phyloP scores from a whole-genome alignment of 2,329 filamentous ascomycete species.

The Hortaea sp. region DNA sequence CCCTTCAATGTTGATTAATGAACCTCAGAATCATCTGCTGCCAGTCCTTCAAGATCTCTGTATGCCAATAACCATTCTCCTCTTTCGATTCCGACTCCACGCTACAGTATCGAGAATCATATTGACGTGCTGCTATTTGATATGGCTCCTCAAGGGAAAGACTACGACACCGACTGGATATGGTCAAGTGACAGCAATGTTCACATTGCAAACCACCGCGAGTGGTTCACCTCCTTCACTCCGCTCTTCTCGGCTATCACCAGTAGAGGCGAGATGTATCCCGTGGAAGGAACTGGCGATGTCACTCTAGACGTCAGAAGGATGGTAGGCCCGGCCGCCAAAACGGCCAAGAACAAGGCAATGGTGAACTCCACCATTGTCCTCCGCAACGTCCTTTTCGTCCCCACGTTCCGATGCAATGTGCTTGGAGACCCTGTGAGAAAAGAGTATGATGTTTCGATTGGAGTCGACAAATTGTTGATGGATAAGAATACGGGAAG shows the following conservation, averaged over 20 bases:
- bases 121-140: slow-evolving; percentile 5
- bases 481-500: slow-evolving; percentile 6
- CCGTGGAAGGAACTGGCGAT: slow-evolving; percentile 3
- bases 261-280: neutral
- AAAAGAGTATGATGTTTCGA: slow-evolving; percentile 9
- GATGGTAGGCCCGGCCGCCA: neutral
- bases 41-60: no score
- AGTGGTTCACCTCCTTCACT: slow-evolving; percentile 10
- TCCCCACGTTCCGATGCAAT: slow-evolving; percentile 3
- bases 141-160: slow-evolving; percentile 18
- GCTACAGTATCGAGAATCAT: neutral
- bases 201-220: slow-evolving; percentile 12
- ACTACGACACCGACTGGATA: slow-evolving; percentile 13
- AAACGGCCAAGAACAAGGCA: slow-evolving; percentile 2
- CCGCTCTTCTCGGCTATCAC: neutral
- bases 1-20: no score
- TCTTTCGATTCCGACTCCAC: no score
- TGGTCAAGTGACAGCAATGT: slow-evolving; percentile 10
- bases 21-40: no score
- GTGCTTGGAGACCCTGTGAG: slow-evolving; percentile 7
- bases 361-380: slow-evolving; percentile 2
- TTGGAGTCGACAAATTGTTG: slow-evolving; percentile 9
- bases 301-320: slow-evolving; percentile 4
- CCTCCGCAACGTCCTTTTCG: slow-evolving; percentile 6
- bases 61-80: no score